Conservation (phyloP, 805 yeast genomes). For the Sungouiozyma ichnusensis region DNA sequence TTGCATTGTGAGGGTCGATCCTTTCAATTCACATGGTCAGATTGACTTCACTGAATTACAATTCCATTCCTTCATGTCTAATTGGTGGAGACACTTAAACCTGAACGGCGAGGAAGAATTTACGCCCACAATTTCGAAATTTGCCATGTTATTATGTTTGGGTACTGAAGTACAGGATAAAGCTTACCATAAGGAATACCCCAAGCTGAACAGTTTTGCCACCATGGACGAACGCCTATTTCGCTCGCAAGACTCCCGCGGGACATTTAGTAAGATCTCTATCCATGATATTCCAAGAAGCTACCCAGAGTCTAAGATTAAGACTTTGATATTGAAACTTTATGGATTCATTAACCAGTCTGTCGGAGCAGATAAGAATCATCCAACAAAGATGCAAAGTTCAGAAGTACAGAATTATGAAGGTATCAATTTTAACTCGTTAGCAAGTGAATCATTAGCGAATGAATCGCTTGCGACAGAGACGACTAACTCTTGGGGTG, state of each 20-base stretch:
- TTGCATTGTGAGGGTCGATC: conserved; percentile 39
- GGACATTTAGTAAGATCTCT: too few species aligned
- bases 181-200: conserved; percentile 22
- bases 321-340: too few species aligned
- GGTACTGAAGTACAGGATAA: conserved; percentile 13
- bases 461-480: too few species aligned
- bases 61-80: conserved; percentile 30
- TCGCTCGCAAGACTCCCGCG: too few species aligned
- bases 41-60: conserved; percentile 17
- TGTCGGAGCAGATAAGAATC: too few species aligned
- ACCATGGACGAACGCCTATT: not conserved
- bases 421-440: too few species aligned
- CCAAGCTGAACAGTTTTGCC: conserved; percentile 3
- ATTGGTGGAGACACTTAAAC: conserved; percentile 23
- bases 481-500: not conserved
- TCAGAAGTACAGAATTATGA: too few species aligned
- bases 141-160: conserved; percentile 17
- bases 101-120: conserved; percentile 27
- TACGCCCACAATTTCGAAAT: conserved; percentile 13
- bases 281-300: too few species aligned
- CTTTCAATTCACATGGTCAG: conserved; percentile 6
- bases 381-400: too few species aligned
- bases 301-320: too few species aligned
- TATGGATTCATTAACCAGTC: too few species aligned
- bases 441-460: too few species aligned